These are phyloP conservation scores for Penicillium digitatum DNA, from an alignment of 2,329 filamentous ascomycete genomes.

Conservation along the genomic window DNA sequence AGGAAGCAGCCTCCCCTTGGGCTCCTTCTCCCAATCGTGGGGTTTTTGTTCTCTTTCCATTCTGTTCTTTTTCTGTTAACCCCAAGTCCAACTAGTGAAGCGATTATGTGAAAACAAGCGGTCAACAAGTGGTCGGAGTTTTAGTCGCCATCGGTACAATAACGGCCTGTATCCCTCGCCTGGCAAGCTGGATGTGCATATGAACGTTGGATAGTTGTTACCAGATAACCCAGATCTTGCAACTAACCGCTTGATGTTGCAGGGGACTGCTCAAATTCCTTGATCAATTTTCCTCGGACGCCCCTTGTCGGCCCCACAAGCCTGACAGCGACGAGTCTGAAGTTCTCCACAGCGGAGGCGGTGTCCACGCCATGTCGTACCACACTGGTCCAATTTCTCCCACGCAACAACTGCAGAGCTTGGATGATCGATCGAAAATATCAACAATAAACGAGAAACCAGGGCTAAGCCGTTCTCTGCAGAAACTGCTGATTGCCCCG, in stretches of 20 bases:
- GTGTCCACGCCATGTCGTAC: constrained; percentile 27
- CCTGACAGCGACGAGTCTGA: no score
- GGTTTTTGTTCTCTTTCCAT: background rate
- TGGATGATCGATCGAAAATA: background rate
- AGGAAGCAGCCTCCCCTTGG: constrained; percentile 4
- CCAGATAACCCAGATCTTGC: no score
- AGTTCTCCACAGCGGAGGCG: constrained; percentile 28
- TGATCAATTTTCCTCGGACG: no score
- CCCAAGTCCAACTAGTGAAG: background rate
- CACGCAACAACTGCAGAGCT: constrained; percentile 54
- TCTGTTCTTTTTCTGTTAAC: background rate
- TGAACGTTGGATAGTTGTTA: no score
- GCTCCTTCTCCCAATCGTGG: background rate
- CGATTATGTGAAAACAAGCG: background rate
- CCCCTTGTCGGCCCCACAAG: no score
- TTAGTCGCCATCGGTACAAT: no score
- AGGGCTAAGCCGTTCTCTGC: constrained; percentile 56
- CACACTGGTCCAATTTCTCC: constrained; percentile 27
- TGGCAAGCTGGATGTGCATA: no score
- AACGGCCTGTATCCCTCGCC: no score
- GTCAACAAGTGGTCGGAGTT: background rate
- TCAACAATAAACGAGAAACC: background rate
- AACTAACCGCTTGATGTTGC: no score
- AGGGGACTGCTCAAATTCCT: no score
- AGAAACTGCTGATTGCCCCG: constrained; percentile 57